Evolutionary conservation across 2,329 filamentous ascomycete species (phyloP), one percentile per base, ranked within the genome.

Genomic region (Zymoseptoria pseudotritici): DNA sequence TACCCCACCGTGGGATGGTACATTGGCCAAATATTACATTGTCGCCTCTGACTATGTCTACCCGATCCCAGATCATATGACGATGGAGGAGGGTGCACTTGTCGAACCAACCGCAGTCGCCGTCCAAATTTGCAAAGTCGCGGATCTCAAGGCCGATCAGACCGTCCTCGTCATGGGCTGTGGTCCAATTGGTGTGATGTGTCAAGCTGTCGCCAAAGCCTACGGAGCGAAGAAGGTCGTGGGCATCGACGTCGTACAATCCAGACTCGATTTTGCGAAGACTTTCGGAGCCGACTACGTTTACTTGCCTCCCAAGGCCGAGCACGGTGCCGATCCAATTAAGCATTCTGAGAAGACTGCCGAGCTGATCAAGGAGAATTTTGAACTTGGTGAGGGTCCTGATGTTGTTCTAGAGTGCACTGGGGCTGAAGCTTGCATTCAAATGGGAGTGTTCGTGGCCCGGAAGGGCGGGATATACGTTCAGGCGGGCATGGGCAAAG

Each of bases 221-320:
- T 93, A 89, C 67, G 92, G 92, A 10, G 91, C 92, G 0, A 82
- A 81, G 59, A 92, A 86, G 72, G 82, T 96, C 10, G 86, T 95
- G 24, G 84, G 83, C 5, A 90, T 96, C 53, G 92, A 97, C 77
- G 91, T 96, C 68, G 85, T 93, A 61, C 82, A 86, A 67, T 78
- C 82, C 64, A 85, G 92, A 75, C 80, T 96, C 61, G 84, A 90
- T 60, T 93, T 96, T 70, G 91, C 92, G 13, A 80, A 78, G 22
- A 60, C 51, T n/a, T 69, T 64, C 52, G 79, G 74, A 1, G 80
- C 78, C 0, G 77, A 81, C 49, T 71, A 72, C 11, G 73, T 77
- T 1, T 78, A 78, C 55, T 67, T 79, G 1, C 74, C 77, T 0
- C 67, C 72, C 1, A 66, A 66, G 46, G 66, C 73, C 0, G 62